Conservation (phyloP, 257 asterid genomes). For the Handroanthus guayacan region DNA sequence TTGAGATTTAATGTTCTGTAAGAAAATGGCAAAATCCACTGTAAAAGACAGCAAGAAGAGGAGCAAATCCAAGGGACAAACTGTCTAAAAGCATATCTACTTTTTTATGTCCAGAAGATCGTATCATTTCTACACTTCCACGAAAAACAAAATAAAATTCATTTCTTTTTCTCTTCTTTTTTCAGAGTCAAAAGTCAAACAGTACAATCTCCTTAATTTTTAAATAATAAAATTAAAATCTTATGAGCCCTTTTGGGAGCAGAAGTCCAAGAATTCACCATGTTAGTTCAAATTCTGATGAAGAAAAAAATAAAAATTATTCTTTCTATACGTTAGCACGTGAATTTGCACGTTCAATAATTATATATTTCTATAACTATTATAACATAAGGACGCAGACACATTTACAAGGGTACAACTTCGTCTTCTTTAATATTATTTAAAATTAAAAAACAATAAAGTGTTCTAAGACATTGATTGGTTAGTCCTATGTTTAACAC, state of each 20-base stretch:
- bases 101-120: slow-evolving; percentile 53
- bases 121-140: slow-evolving; percentile 23
- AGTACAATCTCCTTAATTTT: slow-evolving; percentile 21
- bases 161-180: neutral
- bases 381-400: no score
- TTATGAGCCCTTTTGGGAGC: slow-evolving; percentile 5
- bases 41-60: slow-evolving; percentile 52
- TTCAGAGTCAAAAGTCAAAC: slow-evolving; percentile 27
- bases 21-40: slow-evolving; percentile 38
- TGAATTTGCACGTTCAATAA: slow-evolving; percentile 3
- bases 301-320: slow-evolving; percentile 14
- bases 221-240: neutral
- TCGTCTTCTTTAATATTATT: no score
- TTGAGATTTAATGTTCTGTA: slow-evolving; percentile 44
- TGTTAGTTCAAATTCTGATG: neutral
- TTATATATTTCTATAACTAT: no score
- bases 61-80: slow-evolving; percentile 67
- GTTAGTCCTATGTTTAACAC: no score
- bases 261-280: neutral
- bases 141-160: neutral
- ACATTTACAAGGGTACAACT: no score
- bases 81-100: slow-evolving; percentile 36
- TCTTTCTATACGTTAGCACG: slow-evolving; percentile 39
- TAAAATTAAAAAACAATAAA: no score
- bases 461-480: no score